Conservation (phyloP, 2,329 filamentous ascomycete species). For the Pezizomycotina sp. region DNA sequence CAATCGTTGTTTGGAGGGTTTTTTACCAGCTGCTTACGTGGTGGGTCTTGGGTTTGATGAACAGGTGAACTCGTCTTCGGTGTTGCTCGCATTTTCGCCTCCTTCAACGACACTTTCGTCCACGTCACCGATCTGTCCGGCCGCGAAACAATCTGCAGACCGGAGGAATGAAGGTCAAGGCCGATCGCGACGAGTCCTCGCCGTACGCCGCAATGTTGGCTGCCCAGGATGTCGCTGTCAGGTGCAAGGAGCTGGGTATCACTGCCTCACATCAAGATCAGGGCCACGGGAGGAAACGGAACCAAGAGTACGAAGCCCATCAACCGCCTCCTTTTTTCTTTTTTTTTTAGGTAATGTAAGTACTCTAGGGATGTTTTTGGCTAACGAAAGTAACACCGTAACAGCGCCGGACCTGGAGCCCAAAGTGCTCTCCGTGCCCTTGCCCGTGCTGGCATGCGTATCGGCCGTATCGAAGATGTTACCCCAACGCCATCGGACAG, state of each 20-base stretch:
- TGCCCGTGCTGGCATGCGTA: conserved; percentile 98
- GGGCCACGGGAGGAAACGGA: conserved; percentile 97
- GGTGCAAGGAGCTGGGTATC: conserved; percentile 73
- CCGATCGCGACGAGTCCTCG: conserved; percentile 98
- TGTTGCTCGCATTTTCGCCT: conserved; percentile 95
- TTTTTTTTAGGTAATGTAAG: too few relatives aligned
- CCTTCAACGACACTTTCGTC: conserved; percentile 86
- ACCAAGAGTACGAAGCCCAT: conserved; percentile 99
- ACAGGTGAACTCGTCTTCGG: conserved; percentile 92
- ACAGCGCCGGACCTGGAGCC: too few relatives aligned
- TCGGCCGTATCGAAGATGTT: conserved; percentile 98
- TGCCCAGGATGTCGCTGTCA: conserved; percentile 89
- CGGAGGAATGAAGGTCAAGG: conserved; percentile 99
- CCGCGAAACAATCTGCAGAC: conserved; percentile 99
- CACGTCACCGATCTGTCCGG: conserved; percentile 99
- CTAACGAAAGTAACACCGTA: too few relatives aligned
- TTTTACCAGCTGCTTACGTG: conserved; percentile 1
- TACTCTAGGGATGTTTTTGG: too few relatives aligned
- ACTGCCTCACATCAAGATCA: conserved; percentile 99
- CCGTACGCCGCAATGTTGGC: conserved; percentile 99
- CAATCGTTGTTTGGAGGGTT: too few relatives aligned
- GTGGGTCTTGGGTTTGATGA: neutral
- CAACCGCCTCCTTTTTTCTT: too few relatives aligned
- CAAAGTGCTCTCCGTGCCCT: conserved; percentile 85
- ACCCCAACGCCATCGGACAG: conserved; percentile 98